These are phyloP conservation scores for Fusarium staphyleae DNA, from an alignment of 2,329 filamentous ascomycete genomes.

Conservation along the genomic window DNA sequence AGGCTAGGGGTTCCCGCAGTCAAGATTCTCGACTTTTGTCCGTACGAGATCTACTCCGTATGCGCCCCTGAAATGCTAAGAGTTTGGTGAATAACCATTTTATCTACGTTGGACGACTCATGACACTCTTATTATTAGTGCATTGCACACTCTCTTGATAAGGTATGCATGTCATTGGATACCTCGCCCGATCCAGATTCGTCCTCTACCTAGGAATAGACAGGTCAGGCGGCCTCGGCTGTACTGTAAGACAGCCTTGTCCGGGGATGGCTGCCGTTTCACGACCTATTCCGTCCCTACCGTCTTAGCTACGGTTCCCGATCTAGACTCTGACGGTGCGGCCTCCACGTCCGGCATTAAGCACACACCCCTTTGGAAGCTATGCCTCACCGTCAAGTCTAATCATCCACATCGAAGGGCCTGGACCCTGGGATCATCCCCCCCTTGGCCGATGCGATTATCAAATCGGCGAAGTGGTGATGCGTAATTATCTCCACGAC, in stretches of 20 bases:
- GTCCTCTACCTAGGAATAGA: not conserved
- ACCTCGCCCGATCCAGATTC: not conserved
- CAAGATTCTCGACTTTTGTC: no score
- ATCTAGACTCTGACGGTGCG: conserved; percentile 1
- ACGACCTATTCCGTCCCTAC: conserved; percentile 10
- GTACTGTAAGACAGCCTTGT: conserved; percentile 3
- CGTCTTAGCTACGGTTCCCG: conserved; percentile 31
- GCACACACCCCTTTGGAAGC: conserved; percentile 21
- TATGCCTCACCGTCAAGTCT: conserved; percentile 28
- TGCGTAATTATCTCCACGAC: conserved; percentile 4
- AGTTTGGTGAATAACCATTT: no score
- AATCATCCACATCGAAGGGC: conserved; percentile 37
- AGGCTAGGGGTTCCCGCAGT: no score
- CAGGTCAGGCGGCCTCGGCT: conserved; percentile 2
- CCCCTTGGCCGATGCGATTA: conserved; percentile 29
- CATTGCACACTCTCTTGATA: not conserved
- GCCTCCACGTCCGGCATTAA: conserved; percentile 9
- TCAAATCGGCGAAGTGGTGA: conserved; percentile 32
- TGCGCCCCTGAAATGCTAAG: no score
- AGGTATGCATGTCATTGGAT: conserved; percentile 5
- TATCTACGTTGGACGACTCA: no score
- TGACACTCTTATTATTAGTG: not conserved
- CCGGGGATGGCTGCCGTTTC: conserved; percentile 23
- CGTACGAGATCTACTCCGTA: no score
- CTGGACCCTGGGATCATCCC: conserved; percentile 40